phyloP scores from a whole-genome alignment of 2,329 filamentous ascomycete genomes.

The Lasiodiplodia sp. region DNA sequence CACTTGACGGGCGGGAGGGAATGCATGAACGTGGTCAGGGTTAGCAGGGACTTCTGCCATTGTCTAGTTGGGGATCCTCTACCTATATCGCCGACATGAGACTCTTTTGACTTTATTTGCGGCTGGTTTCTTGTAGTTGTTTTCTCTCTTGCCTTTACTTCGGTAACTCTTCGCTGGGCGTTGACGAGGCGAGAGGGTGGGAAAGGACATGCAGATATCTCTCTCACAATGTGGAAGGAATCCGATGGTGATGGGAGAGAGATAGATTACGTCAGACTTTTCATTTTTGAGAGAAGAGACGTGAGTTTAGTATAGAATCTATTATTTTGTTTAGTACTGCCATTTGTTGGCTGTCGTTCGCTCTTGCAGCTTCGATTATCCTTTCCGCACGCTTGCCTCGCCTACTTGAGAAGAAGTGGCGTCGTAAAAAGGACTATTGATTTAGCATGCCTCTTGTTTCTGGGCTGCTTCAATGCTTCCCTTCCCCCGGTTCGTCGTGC shows the following conservation, averaged over 20 bases:
- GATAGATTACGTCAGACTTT: not conserved
- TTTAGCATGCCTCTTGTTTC: too few species aligned
- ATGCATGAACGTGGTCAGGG: constrained; percentile 1
- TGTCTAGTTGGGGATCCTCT: not conserved
- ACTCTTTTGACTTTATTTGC: not conserved
- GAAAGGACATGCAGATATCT: not conserved
- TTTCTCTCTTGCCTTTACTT: not conserved
- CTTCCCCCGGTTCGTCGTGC: too few species aligned
- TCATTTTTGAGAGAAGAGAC: not conserved
- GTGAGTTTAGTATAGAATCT: not conserved
- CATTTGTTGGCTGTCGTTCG: not conserved
- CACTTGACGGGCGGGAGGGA: not conserved
- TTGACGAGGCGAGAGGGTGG: not conserved
- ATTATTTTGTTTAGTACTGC: not conserved
- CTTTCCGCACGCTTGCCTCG: too few species aligned
- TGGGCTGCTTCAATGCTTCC: too few species aligned
- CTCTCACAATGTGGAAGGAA: not conserved
- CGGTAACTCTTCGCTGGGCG: constrained; percentile 12
- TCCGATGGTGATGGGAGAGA: not conserved
- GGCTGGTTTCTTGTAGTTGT: not conserved
- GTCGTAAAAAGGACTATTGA: too few species aligned
- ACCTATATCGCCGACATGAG: not conserved
- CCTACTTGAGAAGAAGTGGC: too few species aligned
- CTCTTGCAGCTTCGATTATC: not conserved
- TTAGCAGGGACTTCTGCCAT: not conserved